These are phyloP conservation scores for Mycena alexandri DNA, from an alignment of 768 basidiomycete genomes.

Conservation along the genomic window DNA sequence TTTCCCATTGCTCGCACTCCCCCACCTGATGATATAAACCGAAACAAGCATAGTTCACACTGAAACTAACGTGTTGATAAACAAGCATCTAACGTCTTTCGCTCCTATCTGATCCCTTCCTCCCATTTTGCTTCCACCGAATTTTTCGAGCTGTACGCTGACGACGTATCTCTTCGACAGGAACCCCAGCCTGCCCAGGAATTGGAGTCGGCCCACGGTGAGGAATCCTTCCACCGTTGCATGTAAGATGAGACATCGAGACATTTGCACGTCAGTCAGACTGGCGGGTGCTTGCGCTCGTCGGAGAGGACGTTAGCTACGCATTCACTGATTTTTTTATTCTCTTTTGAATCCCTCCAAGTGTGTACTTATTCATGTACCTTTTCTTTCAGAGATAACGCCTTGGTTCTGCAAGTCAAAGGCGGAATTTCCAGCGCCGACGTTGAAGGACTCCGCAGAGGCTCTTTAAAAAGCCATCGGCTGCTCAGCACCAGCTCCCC, in stretches of 20 bases:
- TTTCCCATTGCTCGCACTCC: slow-evolving; percentile 1
- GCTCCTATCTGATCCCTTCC: slow-evolving; percentile 92
- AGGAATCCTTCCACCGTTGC: no score
- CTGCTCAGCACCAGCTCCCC: no score
- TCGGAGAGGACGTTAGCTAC: slow-evolving; percentile 54
- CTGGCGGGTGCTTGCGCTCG: slow-evolving; percentile 43
- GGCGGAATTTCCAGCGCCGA: no score
- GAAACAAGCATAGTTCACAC: slow-evolving; percentile 96
- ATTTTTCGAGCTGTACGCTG: slow-evolving; percentile 36
- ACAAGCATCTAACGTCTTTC: slow-evolving; percentile 94
- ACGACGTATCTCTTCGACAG: slow-evolving; percentile 48
- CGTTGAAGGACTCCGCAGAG: no score
- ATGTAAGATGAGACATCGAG: slow-evolving; percentile 48
- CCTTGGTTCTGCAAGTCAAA: no score
- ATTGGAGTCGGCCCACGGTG: slow-evolving; percentile 44
- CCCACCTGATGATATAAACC: slow-evolving; percentile 66
- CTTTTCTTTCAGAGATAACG: no score
- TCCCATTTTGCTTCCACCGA: slow-evolving; percentile 23
- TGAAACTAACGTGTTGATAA: slow-evolving; percentile 89
- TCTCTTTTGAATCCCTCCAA: not conserved
- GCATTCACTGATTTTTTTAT: slow-evolving; percentile 56
- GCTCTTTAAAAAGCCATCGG: no score
- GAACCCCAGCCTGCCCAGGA: slow-evolving; percentile 78
- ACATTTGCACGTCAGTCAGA: slow-evolving; percentile 79
- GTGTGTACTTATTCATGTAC: no score